Conservation (phyloP, 1,284 basidiomycete genomes). For the Rhizoctonia solani region DNA sequence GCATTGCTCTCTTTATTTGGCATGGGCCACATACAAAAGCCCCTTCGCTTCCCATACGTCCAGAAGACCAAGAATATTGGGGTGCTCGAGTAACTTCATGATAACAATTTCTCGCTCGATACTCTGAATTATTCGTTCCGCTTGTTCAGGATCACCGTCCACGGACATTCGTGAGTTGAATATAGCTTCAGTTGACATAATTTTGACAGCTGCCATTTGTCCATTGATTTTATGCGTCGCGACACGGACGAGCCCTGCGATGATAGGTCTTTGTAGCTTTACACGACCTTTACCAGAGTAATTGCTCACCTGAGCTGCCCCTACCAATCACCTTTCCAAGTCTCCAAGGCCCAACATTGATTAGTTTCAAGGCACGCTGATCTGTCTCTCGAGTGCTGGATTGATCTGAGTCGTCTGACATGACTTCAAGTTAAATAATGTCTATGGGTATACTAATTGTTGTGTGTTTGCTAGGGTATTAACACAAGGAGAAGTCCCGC, state of each 20-base stretch:
- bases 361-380: constrained; percentile 46
- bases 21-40: constrained; percentile 64
- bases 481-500: neutral
- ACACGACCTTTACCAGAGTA: neutral
- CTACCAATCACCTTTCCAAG: constrained; percentile 92
- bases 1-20: neutral
- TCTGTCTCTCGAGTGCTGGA: constrained; percentile 39
- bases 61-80: constrained; percentile 88
- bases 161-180: constrained; percentile 73
- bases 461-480: constrained; percentile 3
- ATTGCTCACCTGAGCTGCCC: constrained; percentile 77
- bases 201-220: constrained; percentile 94
- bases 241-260: constrained; percentile 84
- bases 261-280: constrained; percentile 9
- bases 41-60: constrained; percentile 97
- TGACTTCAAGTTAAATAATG: neutral
- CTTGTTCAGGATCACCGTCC: constrained; percentile 67
- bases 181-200: constrained; percentile 82
- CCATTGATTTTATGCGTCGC: constrained; percentile 87
- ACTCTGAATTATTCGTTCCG: constrained; percentile 68
- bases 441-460: constrained; percentile 11
- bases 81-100: constrained; percentile 99
- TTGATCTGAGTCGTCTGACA: constrained; percentile 17
- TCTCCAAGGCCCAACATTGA: constrained; percentile 84
- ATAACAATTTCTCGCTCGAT: constrained; percentile 98